These are phyloP conservation scores for Sisymbrium irio DNA, from an alignment of 345 rosid genomes.

Conservation along the genomic window DNA sequence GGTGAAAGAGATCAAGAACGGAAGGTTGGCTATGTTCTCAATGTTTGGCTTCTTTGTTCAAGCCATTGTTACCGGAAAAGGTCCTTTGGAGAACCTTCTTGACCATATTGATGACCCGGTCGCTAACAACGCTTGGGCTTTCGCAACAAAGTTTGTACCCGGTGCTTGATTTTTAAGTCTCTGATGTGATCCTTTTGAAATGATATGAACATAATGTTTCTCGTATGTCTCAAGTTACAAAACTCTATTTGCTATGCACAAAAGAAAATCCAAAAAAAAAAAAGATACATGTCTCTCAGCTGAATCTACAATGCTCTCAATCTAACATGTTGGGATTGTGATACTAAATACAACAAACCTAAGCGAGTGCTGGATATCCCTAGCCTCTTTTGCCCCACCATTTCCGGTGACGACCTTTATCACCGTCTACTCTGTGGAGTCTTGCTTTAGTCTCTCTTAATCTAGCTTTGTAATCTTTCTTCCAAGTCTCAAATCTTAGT, in stretches of 20 bases:
- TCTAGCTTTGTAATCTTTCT: slow-evolving; percentile 77
- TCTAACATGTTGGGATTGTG: slow-evolving; percentile 21
- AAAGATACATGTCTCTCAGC: slow-evolving; percentile 14
- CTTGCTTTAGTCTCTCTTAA: slow-evolving; percentile 65
- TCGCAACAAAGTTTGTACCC: slow-evolving; percentile 87
- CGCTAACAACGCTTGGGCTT: slow-evolving; percentile 98
- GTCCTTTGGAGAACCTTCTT: slow-evolving; percentile 86
- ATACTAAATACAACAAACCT: slow-evolving; percentile 27
- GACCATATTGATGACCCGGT: slow-evolving; percentile 94
- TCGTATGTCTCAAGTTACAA: slow-evolving; percentile 29
- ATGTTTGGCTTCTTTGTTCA: slow-evolving; percentile 99
- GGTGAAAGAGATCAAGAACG: slow-evolving; percentile 97
- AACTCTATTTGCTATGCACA: slow-evolving; percentile 33
- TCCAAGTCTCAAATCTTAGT: slow-evolving; percentile 73
- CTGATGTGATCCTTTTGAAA: slow-evolving; percentile 1
- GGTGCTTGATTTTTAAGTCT: slow-evolving; percentile 49
- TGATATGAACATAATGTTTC: slow-evolving; percentile 36
- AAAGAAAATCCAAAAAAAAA: background rate
- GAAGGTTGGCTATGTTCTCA: slow-evolving; percentile 93
- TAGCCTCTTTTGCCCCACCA: slow-evolving; percentile 84
- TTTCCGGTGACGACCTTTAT: slow-evolving; percentile 53
- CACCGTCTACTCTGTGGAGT: slow-evolving; percentile 57
- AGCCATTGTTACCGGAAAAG: slow-evolving; percentile 93
- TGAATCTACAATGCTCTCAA: slow-evolving; percentile 31
- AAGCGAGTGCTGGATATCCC: background rate